Evolutionary conservation across 2,329 filamentous ascomycete genomes (phyloP).

Genomic region (Lasiodiplodia theobromae): DNA sequence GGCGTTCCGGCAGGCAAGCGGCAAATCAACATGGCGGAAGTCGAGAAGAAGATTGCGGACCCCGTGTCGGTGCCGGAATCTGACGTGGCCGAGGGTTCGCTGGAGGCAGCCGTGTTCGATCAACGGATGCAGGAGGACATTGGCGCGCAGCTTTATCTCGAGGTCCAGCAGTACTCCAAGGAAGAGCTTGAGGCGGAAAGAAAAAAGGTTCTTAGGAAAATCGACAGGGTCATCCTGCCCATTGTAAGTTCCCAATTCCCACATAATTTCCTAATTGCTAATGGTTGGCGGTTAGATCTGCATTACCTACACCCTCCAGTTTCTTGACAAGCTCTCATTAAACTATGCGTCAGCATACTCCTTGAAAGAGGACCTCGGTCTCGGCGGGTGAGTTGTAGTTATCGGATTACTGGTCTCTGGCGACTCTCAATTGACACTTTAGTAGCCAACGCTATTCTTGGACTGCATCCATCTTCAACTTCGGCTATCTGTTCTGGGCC

Average conservation of each 20-base stretch:
- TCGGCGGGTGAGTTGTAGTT: constrained; percentile 4
- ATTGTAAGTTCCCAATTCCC: constrained; percentile 43
- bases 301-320: constrained; percentile 56
- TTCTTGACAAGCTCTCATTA: constrained; percentile 53
- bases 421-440: constrained; percentile 14
- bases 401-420: background rate
- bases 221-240: constrained; percentile 57
- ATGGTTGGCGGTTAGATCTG: constrained; percentile 39
- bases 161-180: constrained; percentile 51
- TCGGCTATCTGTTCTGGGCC: constrained; percentile 53
- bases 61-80: constrained; percentile 3
- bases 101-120: background rate
- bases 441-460: constrained; percentile 48
- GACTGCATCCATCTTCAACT: constrained; percentile 54
- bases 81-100: constrained; percentile 18
- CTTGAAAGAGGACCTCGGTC: constrained; percentile 44
- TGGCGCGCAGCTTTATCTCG: constrained; percentile 54
- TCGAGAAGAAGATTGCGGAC: constrained; percentile 25
- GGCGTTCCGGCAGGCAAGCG: background rate
- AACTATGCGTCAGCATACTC: constrained; percentile 51
- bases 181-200: constrained; percentile 55
- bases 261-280: background rate
- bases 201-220: constrained; percentile 50
- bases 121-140: constrained; percentile 48
- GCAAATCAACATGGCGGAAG: constrained; percentile 7